phyloP scores from a whole-genome alignment of 2,329 filamentous ascomycete genomes.

The Neofusicoccum cordaticola region DNA sequence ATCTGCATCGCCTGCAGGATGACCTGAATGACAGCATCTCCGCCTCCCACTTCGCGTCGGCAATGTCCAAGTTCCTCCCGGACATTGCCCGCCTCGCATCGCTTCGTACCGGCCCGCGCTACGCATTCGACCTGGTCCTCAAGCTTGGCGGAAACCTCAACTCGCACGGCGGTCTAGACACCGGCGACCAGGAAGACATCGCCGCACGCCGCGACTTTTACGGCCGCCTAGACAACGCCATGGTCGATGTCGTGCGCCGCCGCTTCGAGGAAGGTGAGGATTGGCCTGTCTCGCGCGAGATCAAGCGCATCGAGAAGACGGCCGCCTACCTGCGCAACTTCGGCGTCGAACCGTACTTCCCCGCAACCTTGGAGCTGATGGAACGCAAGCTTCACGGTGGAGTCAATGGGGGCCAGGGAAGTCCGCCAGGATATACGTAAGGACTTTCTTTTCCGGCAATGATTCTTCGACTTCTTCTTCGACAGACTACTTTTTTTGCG shows the following conservation, averaged over 20 bases:
- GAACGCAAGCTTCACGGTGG: constrained; percentile 14
- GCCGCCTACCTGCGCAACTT: constrained; percentile 51
- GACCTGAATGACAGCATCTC: constrained; percentile 55
- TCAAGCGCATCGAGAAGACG: constrained; percentile 57
- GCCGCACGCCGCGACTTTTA: constrained; percentile 51
- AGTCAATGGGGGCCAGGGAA: constrained; percentile 10
- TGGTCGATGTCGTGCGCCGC: constrained; percentile 52
- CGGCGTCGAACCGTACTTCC: constrained; percentile 55
- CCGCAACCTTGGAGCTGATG: constrained; percentile 51
- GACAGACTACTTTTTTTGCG: background rate
- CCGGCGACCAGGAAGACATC: constrained; percentile 48
- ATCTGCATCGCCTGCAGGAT: constrained; percentile 55
- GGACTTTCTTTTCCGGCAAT: background rate
- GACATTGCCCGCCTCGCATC: constrained; percentile 51
- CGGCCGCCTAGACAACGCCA: constrained; percentile 46
- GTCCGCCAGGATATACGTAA: constrained; percentile 17
- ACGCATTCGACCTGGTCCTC: constrained; percentile 54
- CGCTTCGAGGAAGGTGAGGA: constrained; percentile 52
- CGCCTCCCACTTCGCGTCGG: constrained; percentile 51
- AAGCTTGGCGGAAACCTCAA: constrained; percentile 57
- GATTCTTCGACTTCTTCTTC: background rate
- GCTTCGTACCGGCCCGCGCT: constrained; percentile 47
- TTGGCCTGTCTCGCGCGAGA: constrained; percentile 52
- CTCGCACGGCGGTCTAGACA: constrained; percentile 52
- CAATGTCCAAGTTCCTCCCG: constrained; percentile 55